Evolutionary conservation across 768 basidiomycete species (phyloP).

Genomic region (Boletus coccyginus): DNA sequence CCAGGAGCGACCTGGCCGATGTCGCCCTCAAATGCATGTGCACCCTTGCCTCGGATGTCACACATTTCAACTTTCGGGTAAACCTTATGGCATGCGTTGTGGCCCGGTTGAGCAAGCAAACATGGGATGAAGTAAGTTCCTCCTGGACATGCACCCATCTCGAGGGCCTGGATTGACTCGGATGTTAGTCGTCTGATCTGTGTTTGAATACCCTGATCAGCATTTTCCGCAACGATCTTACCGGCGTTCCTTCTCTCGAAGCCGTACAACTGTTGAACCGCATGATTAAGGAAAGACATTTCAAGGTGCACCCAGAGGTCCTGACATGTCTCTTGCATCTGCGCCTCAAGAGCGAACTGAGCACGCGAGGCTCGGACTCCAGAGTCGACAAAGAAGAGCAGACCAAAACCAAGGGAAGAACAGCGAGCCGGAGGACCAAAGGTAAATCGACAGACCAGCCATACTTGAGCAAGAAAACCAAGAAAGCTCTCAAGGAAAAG

Average conservation of each 20-base stretch:
- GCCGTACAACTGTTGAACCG: slow-evolving; percentile 87
- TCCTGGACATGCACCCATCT: slow-evolving; percentile 4
- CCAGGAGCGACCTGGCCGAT: slow-evolving; percentile 62
- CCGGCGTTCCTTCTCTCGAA: slow-evolving; percentile 81
- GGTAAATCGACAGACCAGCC: slow-evolving; percentile 58
- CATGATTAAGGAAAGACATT: slow-evolving; percentile 93
- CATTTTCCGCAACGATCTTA: slow-evolving; percentile 80
- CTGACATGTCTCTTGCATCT: slow-evolving; percentile 82
- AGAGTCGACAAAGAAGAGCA: slow-evolving; percentile 55
- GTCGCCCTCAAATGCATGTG: slow-evolving; percentile 84
- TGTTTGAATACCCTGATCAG: slow-evolving; percentile 79
- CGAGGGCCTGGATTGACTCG: slow-evolving; percentile 6
- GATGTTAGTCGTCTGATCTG: slow-evolving; percentile 71
- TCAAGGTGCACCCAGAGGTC: slow-evolving; percentile 86
- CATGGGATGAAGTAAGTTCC: slow-evolving; percentile 80
- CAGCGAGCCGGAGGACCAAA: slow-evolving; percentile 44
- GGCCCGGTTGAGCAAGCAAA: slow-evolving; percentile 74
- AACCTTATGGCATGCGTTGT: slow-evolving; percentile 91
- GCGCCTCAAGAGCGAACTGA: slow-evolving; percentile 83
- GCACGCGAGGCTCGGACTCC: slow-evolving; percentile 72
- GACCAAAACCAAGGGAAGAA: slow-evolving; percentile 40
- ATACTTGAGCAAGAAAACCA: slow-evolving; percentile 90
- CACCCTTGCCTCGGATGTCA: slow-evolving; percentile 73
- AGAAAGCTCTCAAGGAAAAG: slow-evolving; percentile 81
- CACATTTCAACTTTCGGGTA: slow-evolving; percentile 95